Percentiles rank a stretch among this genome's conserved stretches.
Conservation (phyloP, 1,284 basidiomycete species). For the Moniliella sp. region DNA sequence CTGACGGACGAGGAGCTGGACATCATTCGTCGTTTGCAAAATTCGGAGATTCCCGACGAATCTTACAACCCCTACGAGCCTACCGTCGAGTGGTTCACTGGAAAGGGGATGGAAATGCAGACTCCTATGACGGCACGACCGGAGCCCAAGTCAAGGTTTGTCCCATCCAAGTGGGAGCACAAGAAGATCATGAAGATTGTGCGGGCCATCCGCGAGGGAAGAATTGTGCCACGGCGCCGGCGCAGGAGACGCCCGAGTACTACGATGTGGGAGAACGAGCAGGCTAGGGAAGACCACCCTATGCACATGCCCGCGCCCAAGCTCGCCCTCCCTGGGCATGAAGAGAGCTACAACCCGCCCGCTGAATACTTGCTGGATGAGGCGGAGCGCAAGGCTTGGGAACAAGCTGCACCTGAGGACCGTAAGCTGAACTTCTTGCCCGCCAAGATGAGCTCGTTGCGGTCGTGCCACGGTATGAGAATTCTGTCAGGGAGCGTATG, state of each 20-base stretch:
- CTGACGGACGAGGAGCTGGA: conserved; percentile 79
- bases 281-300: conserved; percentile 37
- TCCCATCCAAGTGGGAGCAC: conserved; percentile 98
- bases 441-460: conserved; percentile 60
- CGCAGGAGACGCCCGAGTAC: conserved; percentile 38
- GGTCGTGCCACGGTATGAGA: conserved; percentile 74
- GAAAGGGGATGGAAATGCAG: conserved; percentile 72
- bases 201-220: conserved; percentile 81
- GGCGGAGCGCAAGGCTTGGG: conserved; percentile 63
- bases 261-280: conserved; percentile 50
- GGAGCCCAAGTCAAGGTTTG: conserved; percentile 86
- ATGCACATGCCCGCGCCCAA: conserved; percentile 76
- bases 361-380: conserved; percentile 85
- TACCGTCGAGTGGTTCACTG: conserved; percentile 87
- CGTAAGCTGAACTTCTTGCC: conserved; percentile 74
- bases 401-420: conserved; percentile 66
- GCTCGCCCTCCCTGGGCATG: conserved; percentile 62
- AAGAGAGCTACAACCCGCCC: conserved; percentile 94
- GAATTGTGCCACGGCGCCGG: conserved; percentile 73
- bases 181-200: conserved; percentile 99
- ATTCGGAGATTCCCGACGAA: conserved; percentile 73
- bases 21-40: conserved; percentile 71
- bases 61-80: conserved; percentile 63
- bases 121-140: conserved; percentile 78
- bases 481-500: conserved; percentile 83